These are phyloP conservation scores for Nepenthes mirabilis DNA, from an alignment of 148 eudicot genomes.

Conservation along the genomic window DNA sequence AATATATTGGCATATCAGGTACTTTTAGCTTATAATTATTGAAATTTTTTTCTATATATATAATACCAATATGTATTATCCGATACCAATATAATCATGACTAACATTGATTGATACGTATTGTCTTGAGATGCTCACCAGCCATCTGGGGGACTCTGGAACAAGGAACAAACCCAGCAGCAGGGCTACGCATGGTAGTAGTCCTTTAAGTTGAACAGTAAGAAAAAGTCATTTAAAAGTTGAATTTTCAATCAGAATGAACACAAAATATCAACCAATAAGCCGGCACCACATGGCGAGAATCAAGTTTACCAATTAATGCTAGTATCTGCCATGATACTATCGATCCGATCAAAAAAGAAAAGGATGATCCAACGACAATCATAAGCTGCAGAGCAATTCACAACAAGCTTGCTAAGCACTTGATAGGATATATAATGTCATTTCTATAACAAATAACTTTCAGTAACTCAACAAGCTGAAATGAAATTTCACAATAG, in stretches of 20 bases:
- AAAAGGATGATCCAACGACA: constrained; percentile 48
- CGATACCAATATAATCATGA: neutral
- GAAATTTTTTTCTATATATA: too few species aligned
- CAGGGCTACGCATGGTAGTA: constrained; percentile 49
- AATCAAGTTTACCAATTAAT: constrained; percentile 30
- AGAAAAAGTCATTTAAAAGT: neutral
- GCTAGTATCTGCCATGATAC: constrained; percentile 74
- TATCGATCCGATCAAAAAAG: constrained; percentile 45
- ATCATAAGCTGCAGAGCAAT: constrained; percentile 63
- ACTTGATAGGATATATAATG: neutral
- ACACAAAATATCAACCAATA: neutral
- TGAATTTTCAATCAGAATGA: neutral
- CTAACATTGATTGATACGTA: too few species aligned
- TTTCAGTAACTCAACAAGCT: too few species aligned
- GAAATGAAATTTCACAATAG: neutral
- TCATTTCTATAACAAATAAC: too few species aligned
- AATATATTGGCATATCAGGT: too few species aligned
- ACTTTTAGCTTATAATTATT: too few species aligned
- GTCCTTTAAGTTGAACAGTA: constrained; percentile 5
- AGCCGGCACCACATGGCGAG: neutral
- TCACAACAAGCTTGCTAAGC: neutral
- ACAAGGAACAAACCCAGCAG: constrained; percentile 61
- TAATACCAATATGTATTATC: too few species aligned
- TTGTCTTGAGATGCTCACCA: constrained; percentile 25
- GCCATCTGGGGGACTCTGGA: constrained; percentile 97